A percentile compares a stretch with the other conserved stretches of the same genome.
Conservation (phyloP, 106 monocot species). For the Gastrodia elata region DNA sequence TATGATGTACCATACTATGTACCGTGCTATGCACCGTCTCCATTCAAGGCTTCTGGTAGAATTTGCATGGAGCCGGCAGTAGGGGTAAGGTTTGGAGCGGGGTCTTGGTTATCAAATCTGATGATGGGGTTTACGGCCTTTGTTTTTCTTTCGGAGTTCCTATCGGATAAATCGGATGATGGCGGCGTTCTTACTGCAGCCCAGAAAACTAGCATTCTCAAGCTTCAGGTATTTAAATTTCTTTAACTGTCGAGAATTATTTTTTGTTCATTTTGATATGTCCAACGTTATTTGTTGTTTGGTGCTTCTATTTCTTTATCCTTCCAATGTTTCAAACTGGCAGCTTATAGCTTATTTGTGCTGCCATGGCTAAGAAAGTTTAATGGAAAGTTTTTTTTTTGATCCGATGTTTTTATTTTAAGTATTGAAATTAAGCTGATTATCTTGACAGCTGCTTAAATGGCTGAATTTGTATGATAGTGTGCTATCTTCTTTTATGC, state of each 20-base stretch:
- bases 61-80: slow-evolving; percentile 46
- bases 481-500: background rate
- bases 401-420: background rate
- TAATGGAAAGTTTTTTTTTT: background rate
- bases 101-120: slow-evolving; percentile 49
- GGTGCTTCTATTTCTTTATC: background rate
- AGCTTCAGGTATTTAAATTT: slow-evolving; percentile 61
- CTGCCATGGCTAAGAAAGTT: background rate
- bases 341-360: background rate
- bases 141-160: slow-evolving; percentile 53
- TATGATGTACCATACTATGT: slow-evolving; percentile 72
- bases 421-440: background rate
- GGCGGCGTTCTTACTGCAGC: slow-evolving; percentile 66
- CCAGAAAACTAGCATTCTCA: slow-evolving; percentile 79
- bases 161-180: slow-evolving; percentile 52
- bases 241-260: background rate
- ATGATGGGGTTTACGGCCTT: slow-evolving; percentile 72
- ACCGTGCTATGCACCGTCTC: slow-evolving; percentile 66
- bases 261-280: background rate
- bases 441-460: background rate
- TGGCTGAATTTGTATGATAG: background rate
- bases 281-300: background rate
- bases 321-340: background rate
- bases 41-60: slow-evolving; percentile 49
- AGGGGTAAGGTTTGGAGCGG: slow-evolving; percentile 57